phyloP scores from a whole-genome alignment of 108 stramenopile species.

The Bacterosira constricta region DNA sequence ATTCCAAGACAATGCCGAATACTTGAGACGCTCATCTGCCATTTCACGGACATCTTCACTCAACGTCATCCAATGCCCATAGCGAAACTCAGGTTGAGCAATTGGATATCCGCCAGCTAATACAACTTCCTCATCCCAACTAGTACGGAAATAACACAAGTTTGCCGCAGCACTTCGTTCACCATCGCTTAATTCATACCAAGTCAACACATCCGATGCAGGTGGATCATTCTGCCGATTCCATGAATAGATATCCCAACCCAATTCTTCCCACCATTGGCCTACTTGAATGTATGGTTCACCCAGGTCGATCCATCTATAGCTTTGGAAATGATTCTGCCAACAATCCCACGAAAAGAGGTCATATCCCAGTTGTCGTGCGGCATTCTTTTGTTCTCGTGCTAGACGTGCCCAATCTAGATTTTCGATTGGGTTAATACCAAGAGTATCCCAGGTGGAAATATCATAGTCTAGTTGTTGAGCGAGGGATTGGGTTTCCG shows the following conservation, averaged over 20 bases:
- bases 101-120: slow-evolving; percentile 16
- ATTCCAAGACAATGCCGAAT: slow-evolving; percentile 40
- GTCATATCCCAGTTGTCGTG: slow-evolving; percentile 24
- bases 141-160: slow-evolving; percentile 31
- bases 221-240: slow-evolving; percentile 16
- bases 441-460: slow-evolving; percentile 23
- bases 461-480: slow-evolving; percentile 16
- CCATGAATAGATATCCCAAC: slow-evolving; percentile 27
- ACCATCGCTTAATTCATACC: slow-evolving; percentile 26
- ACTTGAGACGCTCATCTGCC: slow-evolving; percentile 12
- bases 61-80: slow-evolving; percentile 26
- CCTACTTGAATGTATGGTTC: slow-evolving; percentile 6
- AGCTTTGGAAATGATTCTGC: slow-evolving; percentile 34
- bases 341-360: slow-evolving; percentile 34
- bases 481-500: neutral
- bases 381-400: slow-evolving; percentile 1
- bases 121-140: slow-evolving; percentile 30
- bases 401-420: slow-evolving; percentile 8
- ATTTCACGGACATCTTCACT: slow-evolving; percentile 3
- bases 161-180: slow-evolving; percentile 33
- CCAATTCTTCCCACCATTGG: slow-evolving; percentile 31
- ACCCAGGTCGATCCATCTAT: slow-evolving; percentile 32
- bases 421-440: slow-evolving; percentile 14
- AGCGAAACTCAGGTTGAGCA: slow-evolving; percentile 25
- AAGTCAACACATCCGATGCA: neutral